Evolutionary conservation across 345 rosid species (phyloP), one percentile per base, ranked within the genome.

Genomic region (Fremontodendron californicum): DNA sequence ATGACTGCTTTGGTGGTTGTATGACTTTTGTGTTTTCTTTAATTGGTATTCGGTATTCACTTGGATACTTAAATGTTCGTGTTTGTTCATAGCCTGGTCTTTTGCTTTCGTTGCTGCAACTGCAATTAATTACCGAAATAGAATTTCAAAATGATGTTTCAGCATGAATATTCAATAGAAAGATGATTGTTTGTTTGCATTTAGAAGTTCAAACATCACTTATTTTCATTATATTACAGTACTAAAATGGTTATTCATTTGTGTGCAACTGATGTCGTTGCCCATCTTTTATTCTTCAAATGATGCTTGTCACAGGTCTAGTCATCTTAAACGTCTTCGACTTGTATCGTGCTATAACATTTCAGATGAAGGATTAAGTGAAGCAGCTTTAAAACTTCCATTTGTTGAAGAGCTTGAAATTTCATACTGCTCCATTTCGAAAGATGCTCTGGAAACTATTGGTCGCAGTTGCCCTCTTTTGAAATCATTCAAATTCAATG

Each of bases 381-480:
- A 74, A 82, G 86, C 86, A 37, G 88, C 86, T 65, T 33, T 51
- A 49, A 88, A 80, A 55, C 80, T 89, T 74, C 88, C 89, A 13
- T 75, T 81, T 70, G 86, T 93, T 6, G 92, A 93, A 84, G 91
- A 84, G 13, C 88, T 93, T 18, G 91, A 90, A 39, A 42, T 88
- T 70, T 85, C 88, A 6, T 77, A 67, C 78, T 84, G 85, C 77
- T 5, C 35, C 9, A 55, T 85, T n/a, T 75, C 85, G 15, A 49
- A 51, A 64, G 70, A 79, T 31, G 65, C 87, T 58, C 40, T 84
- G 68, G 76, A 69, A 63, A 72, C 39, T 40, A 78, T 83, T 61
- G 91, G 91, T 35, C 72, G 46, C 4, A 71, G 60, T 27, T 89
- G 91, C 76, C 91, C 87, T 63, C 81, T 27, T 21, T 75, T 90